Evolutionary conservation across 2,329 filamentous ascomycete species (phyloP).

Genomic region (Chaetomium globosum): DNA sequence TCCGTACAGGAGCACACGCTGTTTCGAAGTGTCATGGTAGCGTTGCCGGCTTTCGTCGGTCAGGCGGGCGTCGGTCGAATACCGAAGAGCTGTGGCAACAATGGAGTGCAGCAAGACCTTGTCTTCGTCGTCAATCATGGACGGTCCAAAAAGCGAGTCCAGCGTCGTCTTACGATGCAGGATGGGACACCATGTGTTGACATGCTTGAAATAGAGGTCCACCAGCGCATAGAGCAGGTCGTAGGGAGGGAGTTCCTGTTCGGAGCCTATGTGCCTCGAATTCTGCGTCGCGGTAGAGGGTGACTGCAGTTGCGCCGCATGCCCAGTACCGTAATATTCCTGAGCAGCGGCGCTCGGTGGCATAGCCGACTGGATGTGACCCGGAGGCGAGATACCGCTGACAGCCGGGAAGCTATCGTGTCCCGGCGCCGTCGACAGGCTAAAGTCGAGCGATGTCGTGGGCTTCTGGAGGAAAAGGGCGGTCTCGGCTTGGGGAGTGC

Average conservation of each 20-base stretch:
- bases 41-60: constrained; percentile 71
- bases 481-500: constrained; percentile 60
- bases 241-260: constrained; percentile 73
- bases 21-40: constrained; percentile 80
- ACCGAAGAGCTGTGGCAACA: constrained; percentile 82
- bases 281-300: constrained; percentile 58
- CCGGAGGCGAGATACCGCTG: constrained; percentile 47
- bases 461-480: constrained; percentile 65
- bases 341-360: constrained; percentile 49
- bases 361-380: constrained; percentile 42
- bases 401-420: constrained; percentile 54
- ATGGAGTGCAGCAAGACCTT: constrained; percentile 83
- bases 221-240: constrained; percentile 72
- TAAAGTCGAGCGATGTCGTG: constrained; percentile 56
- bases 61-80: constrained; percentile 74
- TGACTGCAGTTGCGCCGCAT: constrained; percentile 53
- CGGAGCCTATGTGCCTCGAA: constrained; percentile 53
- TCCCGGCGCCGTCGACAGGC: constrained; percentile 49
- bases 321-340: constrained; percentile 51
- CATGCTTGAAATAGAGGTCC: constrained; percentile 77
- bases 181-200: constrained; percentile 86
- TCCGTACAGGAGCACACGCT: constrained; percentile 82
- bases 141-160: constrained; percentile 77
- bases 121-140: constrained; percentile 77
- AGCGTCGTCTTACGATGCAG: constrained; percentile 82